Evolutionary conservation across 2,329 filamentous ascomycete genomes (phyloP).

Genomic region (Aspergillus ruber): DNA sequence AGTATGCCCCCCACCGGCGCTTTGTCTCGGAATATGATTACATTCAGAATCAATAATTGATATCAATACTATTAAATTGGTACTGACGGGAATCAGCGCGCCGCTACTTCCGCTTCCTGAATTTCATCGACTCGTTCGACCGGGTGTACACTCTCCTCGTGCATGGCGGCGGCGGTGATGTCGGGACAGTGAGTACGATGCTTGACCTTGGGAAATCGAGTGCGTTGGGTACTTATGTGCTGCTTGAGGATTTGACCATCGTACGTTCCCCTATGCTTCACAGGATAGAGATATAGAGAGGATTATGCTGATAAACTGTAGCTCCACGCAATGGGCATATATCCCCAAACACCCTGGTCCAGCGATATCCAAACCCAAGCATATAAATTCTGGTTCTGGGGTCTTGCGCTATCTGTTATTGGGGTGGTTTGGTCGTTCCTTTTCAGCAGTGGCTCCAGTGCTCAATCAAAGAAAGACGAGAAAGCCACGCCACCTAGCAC

Average conservation of each 20-base stretch:
- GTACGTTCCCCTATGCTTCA: constrained; percentile 40
- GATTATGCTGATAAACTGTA: constrained; percentile 8
- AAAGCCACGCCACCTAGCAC: neutral
- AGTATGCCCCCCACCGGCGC: constrained; percentile 22
- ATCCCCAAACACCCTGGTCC: constrained; percentile 33
- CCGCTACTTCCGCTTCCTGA: constrained; percentile 60
- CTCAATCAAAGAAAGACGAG: neutral
- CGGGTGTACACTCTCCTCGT: constrained; percentile 41
- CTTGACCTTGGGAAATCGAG: constrained; percentile 52
- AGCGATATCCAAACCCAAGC: constrained; percentile 50
- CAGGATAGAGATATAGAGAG: too few relatives aligned
- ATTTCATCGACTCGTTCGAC: constrained; percentile 55
- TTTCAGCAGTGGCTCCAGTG: neutral
- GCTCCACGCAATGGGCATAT: constrained; percentile 47
- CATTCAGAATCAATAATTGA: constrained; percentile 1
- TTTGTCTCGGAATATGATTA: neutral
- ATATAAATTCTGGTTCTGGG: constrained; percentile 63
- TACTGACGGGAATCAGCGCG: constrained; percentile 33
- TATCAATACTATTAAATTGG: neutral
- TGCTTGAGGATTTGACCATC: constrained; percentile 59
- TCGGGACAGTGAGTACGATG: constrained; percentile 21
- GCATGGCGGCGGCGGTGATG: constrained; percentile 4
- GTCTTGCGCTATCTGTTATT: constrained; percentile 47
- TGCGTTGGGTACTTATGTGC: constrained; percentile 58
- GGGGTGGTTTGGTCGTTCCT: constrained; percentile 13